phyloP scores from a whole-genome alignment of 371 early-diverging fungal genomes.

The Mucor irregularis region DNA sequence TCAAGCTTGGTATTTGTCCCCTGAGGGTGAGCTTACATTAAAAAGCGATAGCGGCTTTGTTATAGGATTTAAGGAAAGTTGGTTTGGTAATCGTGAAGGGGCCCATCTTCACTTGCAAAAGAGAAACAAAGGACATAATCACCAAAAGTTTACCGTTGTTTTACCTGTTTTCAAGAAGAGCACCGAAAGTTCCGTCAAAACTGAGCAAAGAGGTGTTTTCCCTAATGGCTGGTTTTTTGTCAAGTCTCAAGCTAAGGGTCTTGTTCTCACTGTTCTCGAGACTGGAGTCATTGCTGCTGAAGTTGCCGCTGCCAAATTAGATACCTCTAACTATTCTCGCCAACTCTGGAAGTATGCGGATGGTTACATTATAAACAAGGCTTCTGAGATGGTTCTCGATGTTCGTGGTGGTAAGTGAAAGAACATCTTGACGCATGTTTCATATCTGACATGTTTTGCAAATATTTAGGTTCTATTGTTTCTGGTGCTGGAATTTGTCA shows the following conservation, averaged over 20 bases:
- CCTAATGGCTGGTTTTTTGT: slow-evolving; percentile 65
- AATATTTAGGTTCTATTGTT: slow-evolving; percentile 28
- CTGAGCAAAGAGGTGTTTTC: slow-evolving; percentile 40
- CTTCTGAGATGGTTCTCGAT: slow-evolving; percentile 58
- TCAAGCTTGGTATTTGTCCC: slow-evolving; percentile 40
- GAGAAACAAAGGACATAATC: slow-evolving; percentile 20
- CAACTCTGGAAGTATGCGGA: slow-evolving; percentile 59
- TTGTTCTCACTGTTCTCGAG: slow-evolving; percentile 47
- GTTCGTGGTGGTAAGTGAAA: slow-evolving; percentile 52
- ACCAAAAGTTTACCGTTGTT: slow-evolving; percentile 43
- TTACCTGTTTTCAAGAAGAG: slow-evolving; percentile 44
- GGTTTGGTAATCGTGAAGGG: slow-evolving; percentile 47
- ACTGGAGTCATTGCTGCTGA: slow-evolving; percentile 31
- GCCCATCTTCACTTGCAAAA: slow-evolving; percentile 46
- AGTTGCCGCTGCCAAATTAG: slow-evolving; percentile 49
- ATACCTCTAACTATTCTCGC: slow-evolving; percentile 50
- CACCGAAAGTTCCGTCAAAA: slow-evolving; percentile 8
- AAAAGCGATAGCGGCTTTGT: slow-evolving; percentile 42
- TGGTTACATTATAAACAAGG: slow-evolving; percentile 58
- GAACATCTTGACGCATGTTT: neutral
- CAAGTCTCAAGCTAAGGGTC: slow-evolving; percentile 54
- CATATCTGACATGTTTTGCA: neutral
- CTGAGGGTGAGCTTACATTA: slow-evolving; percentile 42
- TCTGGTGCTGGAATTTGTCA: slow-evolving; percentile 41
- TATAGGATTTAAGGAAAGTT: slow-evolving; percentile 52